These are phyloP conservation scores for Arthrinium puccinioides DNA, from an alignment of 2,329 filamentous ascomycete species.

Conservation along the genomic window DNA sequence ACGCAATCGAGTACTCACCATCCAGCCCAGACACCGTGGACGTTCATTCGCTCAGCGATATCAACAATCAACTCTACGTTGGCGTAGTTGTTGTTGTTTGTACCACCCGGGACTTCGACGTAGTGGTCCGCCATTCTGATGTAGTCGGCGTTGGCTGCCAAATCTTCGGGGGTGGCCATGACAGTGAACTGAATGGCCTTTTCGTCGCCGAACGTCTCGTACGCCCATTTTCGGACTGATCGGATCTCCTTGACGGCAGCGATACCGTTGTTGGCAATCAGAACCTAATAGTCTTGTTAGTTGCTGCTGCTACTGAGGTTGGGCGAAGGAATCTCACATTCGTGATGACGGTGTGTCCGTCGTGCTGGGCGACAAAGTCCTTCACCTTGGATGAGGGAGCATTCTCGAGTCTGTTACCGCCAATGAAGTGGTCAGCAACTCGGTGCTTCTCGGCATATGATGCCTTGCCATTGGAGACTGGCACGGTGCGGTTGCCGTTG, in stretches of 20 bases:
- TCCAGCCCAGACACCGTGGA: conserved; percentile 98
- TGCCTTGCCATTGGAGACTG: conserved; percentile 43
- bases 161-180: conserved; percentile 98
- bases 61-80: conserved; percentile 99
- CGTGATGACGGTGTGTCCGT: conserved; percentile 96
- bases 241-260: conserved; percentile 98
- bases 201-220: conserved; percentile 98
- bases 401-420: conserved; percentile 79
- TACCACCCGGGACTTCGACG: conserved; percentile 96
- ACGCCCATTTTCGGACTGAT: conserved; percentile 99
- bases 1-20: conserved; percentile 56
- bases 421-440: conserved; percentile 89
- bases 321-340: conserved; percentile 56
- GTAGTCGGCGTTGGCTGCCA: conserved; percentile 96
- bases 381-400: conserved; percentile 83
- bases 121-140: conserved; percentile 99
- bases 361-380: conserved; percentile 85
- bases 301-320: not conserved
- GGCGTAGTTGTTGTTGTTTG: conserved; percentile 99
- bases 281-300: conserved; percentile 51
- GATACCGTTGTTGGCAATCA: conserved; percentile 99
- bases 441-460: conserved; percentile 76
- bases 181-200: conserved; percentile 98
- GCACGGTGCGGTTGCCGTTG: conserved; percentile 22
- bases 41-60: conserved; percentile 95